Percentiles rank a stretch among this genome's conserved stretches.
Evolutionary conservation across 2,329 filamentous ascomycete genomes (phyloP).

Genomic region (Coniochaeta sp.): DNA sequence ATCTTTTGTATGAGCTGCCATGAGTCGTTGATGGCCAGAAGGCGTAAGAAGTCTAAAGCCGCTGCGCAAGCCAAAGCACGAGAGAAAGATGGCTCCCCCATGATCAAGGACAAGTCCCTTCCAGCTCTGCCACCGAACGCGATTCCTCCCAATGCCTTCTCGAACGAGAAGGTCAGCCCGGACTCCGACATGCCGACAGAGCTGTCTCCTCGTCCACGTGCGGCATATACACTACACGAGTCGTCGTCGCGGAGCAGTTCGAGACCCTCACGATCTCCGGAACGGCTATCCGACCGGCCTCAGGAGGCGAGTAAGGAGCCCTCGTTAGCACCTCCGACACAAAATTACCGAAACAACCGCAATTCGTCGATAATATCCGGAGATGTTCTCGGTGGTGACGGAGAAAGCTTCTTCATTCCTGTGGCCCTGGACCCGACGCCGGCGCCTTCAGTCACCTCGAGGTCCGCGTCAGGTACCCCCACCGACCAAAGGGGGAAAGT

Average conservation of each 20-base stretch:
- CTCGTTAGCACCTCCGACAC: slow-evolving; percentile 63
- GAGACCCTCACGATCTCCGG: slow-evolving; percentile 45
- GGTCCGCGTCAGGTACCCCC: slow-evolving; percentile 41
- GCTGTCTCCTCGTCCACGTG: slow-evolving; percentile 55
- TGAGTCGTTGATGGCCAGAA: slow-evolving; percentile 88
- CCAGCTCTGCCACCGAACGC: slow-evolving; percentile 81
- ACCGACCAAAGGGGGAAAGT: slow-evolving; percentile 34
- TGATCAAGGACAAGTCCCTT: slow-evolving; percentile 83
- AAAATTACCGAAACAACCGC: slow-evolving; percentile 70
- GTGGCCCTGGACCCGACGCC: slow-evolving; percentile 67
- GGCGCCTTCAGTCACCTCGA: slow-evolving; percentile 45
- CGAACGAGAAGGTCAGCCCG: slow-evolving; percentile 49
- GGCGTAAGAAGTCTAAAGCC: slow-evolving; percentile 78
- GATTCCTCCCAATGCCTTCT: slow-evolving; percentile 54
- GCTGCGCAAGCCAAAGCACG: slow-evolving; percentile 52
- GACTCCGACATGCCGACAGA: slow-evolving; percentile 64
- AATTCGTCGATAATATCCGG: slow-evolving; percentile 57
- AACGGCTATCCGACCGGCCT: slow-evolving; percentile 22
- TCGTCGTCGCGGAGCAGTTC: slow-evolving; percentile 49
- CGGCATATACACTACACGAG: slow-evolving; percentile 42
- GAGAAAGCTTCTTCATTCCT: slow-evolving; percentile 68
- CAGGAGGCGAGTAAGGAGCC: slow-evolving; percentile 40
- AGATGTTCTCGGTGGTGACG: slow-evolving; percentile 39
- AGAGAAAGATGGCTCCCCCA: slow-evolving; percentile 56
- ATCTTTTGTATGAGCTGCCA: slow-evolving; percentile 99